A percentile compares a stretch with the other conserved stretches of the same genome.
Conservation (phyloP, 371 early-diverging fungal genomes). For the Apophysomyces trapeziformis region DNA sequence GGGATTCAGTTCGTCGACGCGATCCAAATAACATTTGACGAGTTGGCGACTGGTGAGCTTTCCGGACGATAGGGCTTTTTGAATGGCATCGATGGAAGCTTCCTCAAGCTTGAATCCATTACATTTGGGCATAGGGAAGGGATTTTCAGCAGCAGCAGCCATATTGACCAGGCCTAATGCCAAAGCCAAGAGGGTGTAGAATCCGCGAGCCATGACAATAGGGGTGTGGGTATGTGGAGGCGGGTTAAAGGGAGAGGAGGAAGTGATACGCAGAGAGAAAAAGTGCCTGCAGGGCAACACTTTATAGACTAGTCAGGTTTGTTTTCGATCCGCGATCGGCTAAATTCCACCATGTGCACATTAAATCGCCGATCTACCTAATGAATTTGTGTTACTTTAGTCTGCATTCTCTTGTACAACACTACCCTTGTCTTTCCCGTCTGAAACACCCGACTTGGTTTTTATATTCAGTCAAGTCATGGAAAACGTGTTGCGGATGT, state of each 20-base stretch:
- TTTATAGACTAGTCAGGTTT: slow-evolving; percentile 1
- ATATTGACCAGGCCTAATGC: slow-evolving; percentile 1
- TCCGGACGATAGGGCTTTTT: slow-evolving; percentile 9
- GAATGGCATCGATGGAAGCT: slow-evolving; percentile 18
- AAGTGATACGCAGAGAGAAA: slow-evolving; percentile 3
- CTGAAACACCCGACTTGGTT: slow-evolving; percentile 7
- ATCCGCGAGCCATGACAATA: slow-evolving; percentile 5
- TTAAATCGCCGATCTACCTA: slow-evolving; percentile 5
- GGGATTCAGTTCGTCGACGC: slow-evolving; percentile 18
- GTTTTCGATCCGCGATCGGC: slow-evolving; percentile 7
- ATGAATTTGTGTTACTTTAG: neutral
- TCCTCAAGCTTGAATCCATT: slow-evolving; percentile 18
- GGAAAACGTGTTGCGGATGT: slow-evolving; percentile 2
- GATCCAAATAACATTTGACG: slow-evolving; percentile 22
- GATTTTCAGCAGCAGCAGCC: slow-evolving; percentile 7
- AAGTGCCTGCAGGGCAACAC: slow-evolving; percentile 8
- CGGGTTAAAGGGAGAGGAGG: neutral
- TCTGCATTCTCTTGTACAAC: neutral
- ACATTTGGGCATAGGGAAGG: slow-evolving; percentile 21
- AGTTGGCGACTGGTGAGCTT: slow-evolving; percentile 16
- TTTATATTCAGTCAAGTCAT: slow-evolving; percentile 1
- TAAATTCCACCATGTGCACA: slow-evolving; percentile 10
- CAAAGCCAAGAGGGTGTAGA: neutral
- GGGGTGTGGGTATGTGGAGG: too few species aligned
- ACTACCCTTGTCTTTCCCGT: neutral